phyloP scores from a whole-genome alignment of 2,329 filamentous ascomycete species.

The Epichloe scottii region DNA sequence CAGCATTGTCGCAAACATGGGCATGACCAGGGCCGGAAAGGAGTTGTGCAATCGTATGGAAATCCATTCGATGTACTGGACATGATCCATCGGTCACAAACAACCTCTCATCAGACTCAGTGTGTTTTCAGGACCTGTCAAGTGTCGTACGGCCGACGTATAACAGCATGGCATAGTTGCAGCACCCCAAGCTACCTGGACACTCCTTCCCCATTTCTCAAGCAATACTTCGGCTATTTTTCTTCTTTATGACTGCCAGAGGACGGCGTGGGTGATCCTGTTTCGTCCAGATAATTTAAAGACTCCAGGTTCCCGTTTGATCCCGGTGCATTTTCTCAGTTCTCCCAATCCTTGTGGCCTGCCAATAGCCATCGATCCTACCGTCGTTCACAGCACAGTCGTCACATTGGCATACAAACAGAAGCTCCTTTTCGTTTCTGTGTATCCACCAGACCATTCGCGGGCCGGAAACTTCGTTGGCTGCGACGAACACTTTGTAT shows the following conservation, averaged over 20 bases:
- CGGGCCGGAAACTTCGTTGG: constrained; percentile 1
- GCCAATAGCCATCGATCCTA: background rate
- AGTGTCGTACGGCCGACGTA: constrained; percentile 8
- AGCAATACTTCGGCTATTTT: constrained; percentile 5
- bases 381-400: background rate
- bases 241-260: background rate
- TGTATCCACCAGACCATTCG: background rate
- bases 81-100: constrained; percentile 3
- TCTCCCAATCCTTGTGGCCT: background rate
- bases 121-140: constrained; percentile 3
- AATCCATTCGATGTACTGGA: constrained; percentile 1
- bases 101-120: constrained; percentile 6
- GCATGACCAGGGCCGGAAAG: constrained; percentile 1
- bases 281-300: background rate
- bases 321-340: background rate
- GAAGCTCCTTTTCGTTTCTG: constrained; percentile 2
- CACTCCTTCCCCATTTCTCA: background rate
- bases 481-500: constrained; percentile 1
- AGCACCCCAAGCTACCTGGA: constrained; percentile 1
- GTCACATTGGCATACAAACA: background rate
- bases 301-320: background rate
- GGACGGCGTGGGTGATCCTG: background rate
- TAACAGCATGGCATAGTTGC: constrained; percentile 6
- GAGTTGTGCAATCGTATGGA: constrained; percentile 6
- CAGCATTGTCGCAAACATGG: constrained; percentile 7